Percentiles rank a stretch among this genome's conserved stretches.
Evolutionary conservation across 805 yeast genomes (phyloP).

Genomic region (Suhomyces sp.): DNA sequence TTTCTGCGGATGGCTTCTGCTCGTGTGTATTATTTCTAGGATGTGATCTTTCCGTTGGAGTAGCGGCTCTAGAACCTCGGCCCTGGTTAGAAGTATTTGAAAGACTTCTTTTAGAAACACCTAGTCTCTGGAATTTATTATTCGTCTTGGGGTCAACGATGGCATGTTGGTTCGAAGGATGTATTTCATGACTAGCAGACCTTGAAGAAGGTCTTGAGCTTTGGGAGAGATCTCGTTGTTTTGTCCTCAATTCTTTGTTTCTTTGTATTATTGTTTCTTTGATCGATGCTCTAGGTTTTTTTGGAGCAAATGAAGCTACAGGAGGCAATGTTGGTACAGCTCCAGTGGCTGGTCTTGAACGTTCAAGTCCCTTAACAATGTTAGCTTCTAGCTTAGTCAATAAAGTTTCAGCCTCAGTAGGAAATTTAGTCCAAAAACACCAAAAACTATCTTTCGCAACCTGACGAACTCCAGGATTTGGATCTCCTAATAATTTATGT

Average conservation of each 20-base stretch:
- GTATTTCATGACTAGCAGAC: neutral
- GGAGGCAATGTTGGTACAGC: neutral
- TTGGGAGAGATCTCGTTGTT: constrained; percentile 17
- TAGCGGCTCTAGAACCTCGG: constrained; percentile 21
- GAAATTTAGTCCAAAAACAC: constrained; percentile 59
- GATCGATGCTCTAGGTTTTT: constrained; percentile 44
- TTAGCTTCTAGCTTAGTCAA: constrained; percentile 17
- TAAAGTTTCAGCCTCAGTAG: constrained; percentile 47
- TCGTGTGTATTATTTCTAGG: neutral
- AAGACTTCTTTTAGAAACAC: constrained; percentile 3
- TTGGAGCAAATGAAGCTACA: constrained; percentile 9
- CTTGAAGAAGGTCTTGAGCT: constrained; percentile 24
- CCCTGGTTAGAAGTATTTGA: constrained; percentile 1
- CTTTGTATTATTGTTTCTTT: constrained; percentile 48
- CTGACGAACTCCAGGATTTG: constrained; percentile 78
- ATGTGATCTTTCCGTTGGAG: constrained; percentile 4
- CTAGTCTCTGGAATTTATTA: neutral
- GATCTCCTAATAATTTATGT: constrained; percentile 66
- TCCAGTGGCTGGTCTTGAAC: constrained; percentile 11
- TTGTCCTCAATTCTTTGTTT: constrained; percentile 35
- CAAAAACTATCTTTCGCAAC: constrained; percentile 72
- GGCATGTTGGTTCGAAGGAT: neutral
- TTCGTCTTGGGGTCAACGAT: neutral
- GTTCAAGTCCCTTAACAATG: constrained; percentile 12
- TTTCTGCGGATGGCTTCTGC: neutral